A percentile compares a stretch with the other conserved stretches of the same genome.
phyloP scores from a whole-genome alignment of 768 basidiomycete genomes.

The Cubamyces sp. region DNA sequence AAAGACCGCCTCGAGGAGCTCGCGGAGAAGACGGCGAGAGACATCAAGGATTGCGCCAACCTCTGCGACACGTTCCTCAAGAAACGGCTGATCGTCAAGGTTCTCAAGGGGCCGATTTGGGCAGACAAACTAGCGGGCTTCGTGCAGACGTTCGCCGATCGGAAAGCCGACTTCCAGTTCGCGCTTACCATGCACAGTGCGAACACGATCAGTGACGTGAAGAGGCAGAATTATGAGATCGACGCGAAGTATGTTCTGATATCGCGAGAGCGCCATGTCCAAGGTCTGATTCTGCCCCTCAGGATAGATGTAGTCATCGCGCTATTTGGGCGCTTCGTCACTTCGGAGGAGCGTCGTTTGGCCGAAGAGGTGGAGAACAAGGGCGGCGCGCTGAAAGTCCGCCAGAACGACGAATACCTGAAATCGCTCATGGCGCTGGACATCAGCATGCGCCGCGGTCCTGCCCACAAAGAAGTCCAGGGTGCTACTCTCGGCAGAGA shows the following conservation, averaged over 20 bases:
- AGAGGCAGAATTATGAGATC: slow-evolving; percentile 2
- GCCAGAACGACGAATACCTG: not conserved
- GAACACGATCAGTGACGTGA: slow-evolving; percentile 1
- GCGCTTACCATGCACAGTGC: slow-evolving; percentile 44
- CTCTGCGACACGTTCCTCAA: slow-evolving; percentile 48
- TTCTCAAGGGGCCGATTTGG: slow-evolving; percentile 40
- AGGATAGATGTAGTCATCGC: slow-evolving; percentile 9
- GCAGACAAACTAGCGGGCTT: slow-evolving; percentile 43
- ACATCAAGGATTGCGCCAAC: slow-evolving; percentile 49
- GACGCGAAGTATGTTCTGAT: slow-evolving; percentile 13
- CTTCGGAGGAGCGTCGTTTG: not conserved
- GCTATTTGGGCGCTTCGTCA: not conserved
- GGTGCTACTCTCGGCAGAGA: not conserved
- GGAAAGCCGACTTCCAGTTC: slow-evolving; percentile 41
- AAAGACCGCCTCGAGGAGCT: slow-evolving; percentile 38
- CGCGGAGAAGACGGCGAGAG: slow-evolving; percentile 38
- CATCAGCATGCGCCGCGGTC: not conserved
- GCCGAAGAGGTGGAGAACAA: not conserved
- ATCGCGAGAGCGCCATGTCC: not conserved
- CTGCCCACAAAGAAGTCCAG: not conserved
- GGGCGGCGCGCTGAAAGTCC: slow-evolving; percentile 4
- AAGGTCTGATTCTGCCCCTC: not conserved
- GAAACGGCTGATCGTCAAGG: slow-evolving; percentile 45
- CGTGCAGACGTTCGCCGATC: slow-evolving; percentile 38
- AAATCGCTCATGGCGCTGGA: not conserved